Conservation (phyloP, 2,329 filamentous ascomycete genomes). For the Aspergillus aculeatus region DNA sequence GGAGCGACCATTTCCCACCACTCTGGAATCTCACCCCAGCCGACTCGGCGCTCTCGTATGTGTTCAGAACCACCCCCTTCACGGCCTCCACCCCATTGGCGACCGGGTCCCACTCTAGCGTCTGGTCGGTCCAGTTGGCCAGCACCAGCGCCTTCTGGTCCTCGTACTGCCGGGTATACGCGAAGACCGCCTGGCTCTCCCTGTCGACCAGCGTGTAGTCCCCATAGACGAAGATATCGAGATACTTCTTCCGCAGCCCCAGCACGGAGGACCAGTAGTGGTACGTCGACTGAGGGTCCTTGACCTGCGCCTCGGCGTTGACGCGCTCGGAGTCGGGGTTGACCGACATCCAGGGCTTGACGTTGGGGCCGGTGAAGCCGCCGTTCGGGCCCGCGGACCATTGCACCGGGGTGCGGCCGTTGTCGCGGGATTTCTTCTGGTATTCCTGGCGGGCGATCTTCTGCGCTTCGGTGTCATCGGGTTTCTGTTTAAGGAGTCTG, state of each 20-base stretch:
- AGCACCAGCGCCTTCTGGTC: constrained; percentile 35
- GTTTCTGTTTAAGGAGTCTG: constrained; percentile 33
- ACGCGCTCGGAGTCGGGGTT: constrained; percentile 62
- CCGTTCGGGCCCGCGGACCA: constrained; percentile 62
- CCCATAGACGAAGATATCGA: constrained; percentile 67
- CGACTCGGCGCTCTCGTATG: constrained; percentile 25
- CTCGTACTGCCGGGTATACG: constrained; percentile 50
- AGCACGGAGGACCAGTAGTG: constrained; percentile 62
- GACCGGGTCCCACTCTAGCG: constrained; percentile 32
- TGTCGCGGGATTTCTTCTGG: constrained; percentile 56
- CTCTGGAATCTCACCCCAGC: constrained; percentile 24
- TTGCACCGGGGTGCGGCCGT: constrained; percentile 70
- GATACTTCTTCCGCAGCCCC: constrained; percentile 58
- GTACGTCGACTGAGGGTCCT: constrained; percentile 52
- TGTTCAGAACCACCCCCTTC: constrained; percentile 34
- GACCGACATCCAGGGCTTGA: constrained; percentile 68
- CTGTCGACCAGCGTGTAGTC: constrained; percentile 57
- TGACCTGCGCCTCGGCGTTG: constrained; percentile 56
- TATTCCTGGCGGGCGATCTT: constrained; percentile 34
- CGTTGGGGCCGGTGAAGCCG: constrained; percentile 60
- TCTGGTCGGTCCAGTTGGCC: constrained; percentile 36
- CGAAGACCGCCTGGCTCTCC: constrained; percentile 55
- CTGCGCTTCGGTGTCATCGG: constrained; percentile 29
- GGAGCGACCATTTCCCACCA: constrained; percentile 29
- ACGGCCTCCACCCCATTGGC: constrained; percentile 27